Evolutionary conservation across 2,329 filamentous ascomycete genomes (phyloP), one percentile per base, ranked within the genome.

Genomic region (Colletotrichum sojae): DNA sequence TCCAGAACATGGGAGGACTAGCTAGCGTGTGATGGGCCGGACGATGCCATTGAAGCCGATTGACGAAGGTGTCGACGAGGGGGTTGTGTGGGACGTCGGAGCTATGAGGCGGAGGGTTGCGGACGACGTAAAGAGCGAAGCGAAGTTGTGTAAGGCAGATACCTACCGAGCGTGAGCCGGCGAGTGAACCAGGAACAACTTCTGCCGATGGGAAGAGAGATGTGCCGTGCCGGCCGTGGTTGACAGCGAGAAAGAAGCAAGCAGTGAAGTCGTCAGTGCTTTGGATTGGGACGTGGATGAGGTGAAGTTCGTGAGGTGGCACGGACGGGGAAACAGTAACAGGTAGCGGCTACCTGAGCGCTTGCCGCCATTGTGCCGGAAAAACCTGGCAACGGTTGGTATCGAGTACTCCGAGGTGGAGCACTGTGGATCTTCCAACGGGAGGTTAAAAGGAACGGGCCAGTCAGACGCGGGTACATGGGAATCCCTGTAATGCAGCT

Each of bases 361-460:
- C 36, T 54, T 58, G 66, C 66, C 46, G 53, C 45, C 18, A 12
- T 31, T 15, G 3, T 3, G 43, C 39, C 9, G 12, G 16, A 31
- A n/a, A 22, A 16, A 67, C 36, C 25, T 22, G 56, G 31, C 4
- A 6, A 6, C n/a, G 18, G 48, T 10, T 61, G 27, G 65, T 67
- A 71, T 18, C 43, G 45, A 46, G 40, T 71, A 71, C 65, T 43
- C 13, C 4, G 1, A 3, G 16, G 59, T 69, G 65, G 46, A 4
- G 12, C 48, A 0, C 0, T 22, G 36, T 71, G 64, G 70, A n/a
- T 3, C 63, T 20, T 48, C 16, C 39, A 52, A 66, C 64, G 68
- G 70, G 68, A 71, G 55, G 70, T 69, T 65, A 69, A 69, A 64
- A 51, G 59, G 25, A 43, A 62, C 8, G 52, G 64, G 40, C 70